Base-by-base conservation (phyloP, 768 basidiomycete genomes). In the Pulveroboletus frians region DNA sequence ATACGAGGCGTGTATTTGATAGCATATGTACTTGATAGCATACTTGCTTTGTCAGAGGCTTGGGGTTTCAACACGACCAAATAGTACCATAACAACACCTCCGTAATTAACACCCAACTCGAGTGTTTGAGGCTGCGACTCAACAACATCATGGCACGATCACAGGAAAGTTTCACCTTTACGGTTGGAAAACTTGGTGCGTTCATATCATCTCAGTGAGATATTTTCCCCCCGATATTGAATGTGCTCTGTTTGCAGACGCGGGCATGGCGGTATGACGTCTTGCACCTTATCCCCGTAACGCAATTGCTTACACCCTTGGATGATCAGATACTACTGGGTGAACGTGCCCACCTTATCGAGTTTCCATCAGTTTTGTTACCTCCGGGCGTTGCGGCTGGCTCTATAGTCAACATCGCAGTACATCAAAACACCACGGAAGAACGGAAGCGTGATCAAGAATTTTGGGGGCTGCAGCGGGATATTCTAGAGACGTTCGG, bases 311-410 rank as follows among this genome's bases (percentile, higher is more conserved):
- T 55, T 35, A 54, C 30, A 5, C 38, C 34, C 37, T 17, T 17
- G 14, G 35, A 21, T 37, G 15, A 10, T 37, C 18, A 92, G 92
- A 94, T 96, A 56, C 78, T 95, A 2, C 78, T 97, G 13, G 93
- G 95, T 14, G 92, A 91, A 66, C 81, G 92, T 37, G 94, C 94
- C 15, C 95, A 98, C 63, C 77, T 98, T 31, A 95, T 99, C 59
- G 95, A 99, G 69, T 99, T 98, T 67, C 96, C 96, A 1, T 98
- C 96, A 0, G 77, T 99, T 34, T 79, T 98, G 1, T 74, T 98
- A 7, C 96, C 96, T 1, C 89, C 93, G 0, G 94, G 94, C 13
- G 85, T 92, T 1, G 84, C 87, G 9, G 83, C 94, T 0, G 96
- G 96, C 5, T 96, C 92, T 17, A 97, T 99, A 57, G 91, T 99